Evolutionary conservation across 208 protist species (phyloP).

Genomic region (Trypanosoma avium): DNA sequence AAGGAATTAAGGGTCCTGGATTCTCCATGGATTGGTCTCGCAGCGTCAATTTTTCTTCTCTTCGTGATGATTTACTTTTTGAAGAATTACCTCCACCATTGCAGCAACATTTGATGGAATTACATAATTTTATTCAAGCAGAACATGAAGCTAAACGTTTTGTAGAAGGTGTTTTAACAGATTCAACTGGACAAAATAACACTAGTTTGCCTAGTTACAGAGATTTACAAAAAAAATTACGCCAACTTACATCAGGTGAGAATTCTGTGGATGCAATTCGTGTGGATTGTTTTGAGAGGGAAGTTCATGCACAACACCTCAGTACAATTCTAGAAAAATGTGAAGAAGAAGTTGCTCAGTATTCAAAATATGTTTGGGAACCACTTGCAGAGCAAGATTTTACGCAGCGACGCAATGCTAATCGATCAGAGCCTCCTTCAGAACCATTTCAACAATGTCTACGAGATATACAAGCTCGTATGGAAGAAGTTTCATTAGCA

Average conservation of each 20-base stretch:
- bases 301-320: constrained; percentile 48
- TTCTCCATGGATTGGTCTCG: constrained; percentile 56
- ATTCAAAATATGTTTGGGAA: constrained; percentile 64
- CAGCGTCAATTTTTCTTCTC: constrained; percentile 65
- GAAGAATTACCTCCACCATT: constrained; percentile 60
- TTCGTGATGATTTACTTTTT: constrained; percentile 71
- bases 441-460: constrained; percentile 23
- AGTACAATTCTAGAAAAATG: constrained; percentile 48
- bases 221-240: constrained; percentile 38
- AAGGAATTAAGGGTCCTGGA: constrained; percentile 70
- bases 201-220: constrained; percentile 13
- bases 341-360: constrained; percentile 53
- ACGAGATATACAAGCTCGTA: constrained; percentile 27
- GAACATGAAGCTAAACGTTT: constrained; percentile 56
- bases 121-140: constrained; percentile 71
- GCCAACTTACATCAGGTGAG: constrained; percentile 26
- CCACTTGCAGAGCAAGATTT: constrained; percentile 54
- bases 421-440: constrained; percentile 19
- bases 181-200: constrained; percentile 22
- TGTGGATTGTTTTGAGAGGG: constrained; percentile 62
- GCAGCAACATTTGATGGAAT: constrained; percentile 75
- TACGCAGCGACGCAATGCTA: constrained; percentile 21
- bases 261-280: constrained; percentile 56
- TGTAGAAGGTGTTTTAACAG: constrained; percentile 61
- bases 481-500: constrained; percentile 41